A percentile compares a stretch with the other conserved stretches of the same genome.
Evolutionary conservation across 306 rosid species (phyloP).

Genomic region (Pyrus bretschneideri): DNA sequence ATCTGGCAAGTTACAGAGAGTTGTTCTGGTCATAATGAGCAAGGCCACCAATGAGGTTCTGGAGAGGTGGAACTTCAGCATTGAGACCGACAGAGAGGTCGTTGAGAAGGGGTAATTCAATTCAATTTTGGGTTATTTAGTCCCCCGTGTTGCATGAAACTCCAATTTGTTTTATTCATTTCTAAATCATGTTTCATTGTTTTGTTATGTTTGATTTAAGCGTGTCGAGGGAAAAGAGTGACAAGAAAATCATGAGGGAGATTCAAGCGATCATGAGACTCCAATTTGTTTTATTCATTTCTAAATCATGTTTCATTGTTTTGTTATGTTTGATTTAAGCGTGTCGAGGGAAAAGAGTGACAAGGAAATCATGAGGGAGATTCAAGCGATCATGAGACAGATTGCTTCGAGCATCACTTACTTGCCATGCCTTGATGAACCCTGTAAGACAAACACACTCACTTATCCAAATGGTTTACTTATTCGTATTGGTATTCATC

Average conservation of each 20-base stretch:
- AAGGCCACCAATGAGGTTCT: slow-evolving; percentile 74
- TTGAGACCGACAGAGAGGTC: slow-evolving; percentile 79
- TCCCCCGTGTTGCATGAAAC: not conserved
- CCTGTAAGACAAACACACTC: slow-evolving; percentile 46
- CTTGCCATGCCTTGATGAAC: slow-evolving; percentile 92
- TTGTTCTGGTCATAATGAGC: slow-evolving; percentile 83
- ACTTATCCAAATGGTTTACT: not conserved
- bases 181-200: not conserved
- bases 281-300: not conserved
- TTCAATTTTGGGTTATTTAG: not conserved
- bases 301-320: not conserved
- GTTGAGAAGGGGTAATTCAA: slow-evolving; percentile 67
- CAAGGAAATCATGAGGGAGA: slow-evolving; percentile 98
- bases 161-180: not conserved
- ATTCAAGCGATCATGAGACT: slow-evolving; percentile 53
- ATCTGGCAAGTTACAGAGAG: slow-evolving; percentile 92
- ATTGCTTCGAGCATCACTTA: slow-evolving; percentile 98
- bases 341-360: slow-evolving; percentile 93
- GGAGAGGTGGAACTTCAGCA: slow-evolving; percentile 98
- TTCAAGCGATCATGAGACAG: slow-evolving; percentile 98
- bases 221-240: slow-evolving; percentile 87
- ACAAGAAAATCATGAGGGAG: slow-evolving; percentile 98
- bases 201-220: slow-evolving; percentile 27
- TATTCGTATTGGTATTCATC: not conserved
- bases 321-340: slow-evolving; percentile 24